Base-by-base conservation (phyloP, 108 stramenopile species). In the Nitzschia palea region DNA sequence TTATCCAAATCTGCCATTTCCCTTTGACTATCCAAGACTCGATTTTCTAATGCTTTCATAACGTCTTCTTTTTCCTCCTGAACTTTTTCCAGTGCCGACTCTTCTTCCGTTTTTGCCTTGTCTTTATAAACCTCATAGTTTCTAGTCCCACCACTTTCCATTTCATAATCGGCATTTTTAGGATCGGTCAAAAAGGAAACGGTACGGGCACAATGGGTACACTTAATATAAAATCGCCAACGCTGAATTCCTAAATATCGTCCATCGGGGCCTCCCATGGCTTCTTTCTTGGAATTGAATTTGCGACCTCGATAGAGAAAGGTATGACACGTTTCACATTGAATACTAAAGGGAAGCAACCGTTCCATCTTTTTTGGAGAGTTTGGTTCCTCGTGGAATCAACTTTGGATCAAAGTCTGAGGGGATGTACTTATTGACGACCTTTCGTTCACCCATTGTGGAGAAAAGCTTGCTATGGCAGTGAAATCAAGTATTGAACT, bases 391-490 rank as follows among this genome's bases (percentile, higher is more conserved):
- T 22, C 88, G 78, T 2, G 98, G 98, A 53, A 98, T 82, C 29
- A 96, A 73, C 52, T 80, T 64, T 29, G 98, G 98, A 70, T 98
- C 98, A 77, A 98, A 97, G 68, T 97, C 96, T 57, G 97, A 73
- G 3, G 97, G 96, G 76, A 98, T 92, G 84, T 98, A 98, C 76
- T 96, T 95, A 88, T 95, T 95, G 28, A 97, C 76, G 45, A 98
- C 96, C 65, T 98, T 98, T 48, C 98, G 93, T 74, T 98, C 98
- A 34, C 98, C 98, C 98, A 98, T 98, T 52, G 47, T 97, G 42
- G n/a, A n/a, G n/a, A n/a, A n/a, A n/a, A n/a, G n/a, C n/a, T n/a
- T n/a, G n/a, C n/a, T 20, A 51, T n/a, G n/a, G n/a, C n/a, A n/a
- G n/a, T n/a, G n/a, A n/a, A n/a, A n/a, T n/a, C n/a, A n/a, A n/a